Evolutionary conservation across 352 stramenopile species (phyloP), one percentile per base, ranked within the genome.

Genomic region (Pilasporangium apinafurcum): DNA sequence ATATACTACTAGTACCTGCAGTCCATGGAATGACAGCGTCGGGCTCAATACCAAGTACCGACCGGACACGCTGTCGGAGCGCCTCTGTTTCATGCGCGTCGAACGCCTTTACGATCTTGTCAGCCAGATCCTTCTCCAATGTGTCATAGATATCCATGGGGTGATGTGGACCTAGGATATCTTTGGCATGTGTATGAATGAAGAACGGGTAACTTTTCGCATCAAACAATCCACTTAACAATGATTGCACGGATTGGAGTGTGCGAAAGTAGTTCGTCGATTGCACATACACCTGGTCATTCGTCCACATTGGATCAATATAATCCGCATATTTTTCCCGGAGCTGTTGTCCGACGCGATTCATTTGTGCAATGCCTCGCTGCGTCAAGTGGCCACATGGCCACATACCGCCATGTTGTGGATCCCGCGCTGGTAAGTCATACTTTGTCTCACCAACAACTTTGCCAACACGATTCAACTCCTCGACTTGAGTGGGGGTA

Each of bases 211-310:
- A 26, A 36, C 13, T 12, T 10, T 62, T 41, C 5, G 20, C 38
- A 12, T 9, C 35, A 26, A 60, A 61, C 8, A 64, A 17, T 14
- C 55, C 55, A 25, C n/a, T 16, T 7, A 60, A 18, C 7, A 59
- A 22, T 16, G 30, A 25, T 36, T 64, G 43, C 20, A 45, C 38
- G 2, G 58, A 64, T 29, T 53, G 53, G 30, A 60, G 50, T 13
- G 58, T 68, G 24, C 53, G 53, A 12, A 26, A 37, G 40, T 53
- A 44, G 41, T 60, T 63, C 18, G 53, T 68, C 32, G 58, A 68
- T 34, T 40, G n/a, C n/a, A 59, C 53, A 33, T 56, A 59, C 14
- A 65, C 41, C 14, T 57, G 21, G 29, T 53, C 40, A 18, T 51
- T 36, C 7, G 21, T n/a, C 25, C 33, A 37, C 8, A 7, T 10